Evolutionary conservation across 495 filamentous ascomycete genomes (phyloP).

Genomic region (Extremus antarcticus): DNA sequence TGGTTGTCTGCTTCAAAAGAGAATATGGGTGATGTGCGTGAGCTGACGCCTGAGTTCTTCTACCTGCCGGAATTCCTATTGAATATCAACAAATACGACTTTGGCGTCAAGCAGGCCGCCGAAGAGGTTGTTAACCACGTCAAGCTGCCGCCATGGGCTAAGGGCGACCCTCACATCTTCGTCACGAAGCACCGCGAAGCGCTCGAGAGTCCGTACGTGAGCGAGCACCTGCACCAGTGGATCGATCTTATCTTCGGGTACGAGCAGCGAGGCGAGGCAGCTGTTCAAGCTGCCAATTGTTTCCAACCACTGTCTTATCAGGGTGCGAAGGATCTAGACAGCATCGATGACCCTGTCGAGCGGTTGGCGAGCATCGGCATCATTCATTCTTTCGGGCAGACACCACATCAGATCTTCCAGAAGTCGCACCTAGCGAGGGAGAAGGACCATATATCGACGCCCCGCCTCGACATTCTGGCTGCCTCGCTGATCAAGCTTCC

Average conservation of each 20-base stretch:
- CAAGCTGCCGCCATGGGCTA: slow-evolving; percentile 85
- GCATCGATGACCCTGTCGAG: slow-evolving; percentile 79
- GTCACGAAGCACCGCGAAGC: slow-evolving; percentile 90
- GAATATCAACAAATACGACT: slow-evolving; percentile 89
- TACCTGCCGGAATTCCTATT: slow-evolving; percentile 87
- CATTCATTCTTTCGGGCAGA: slow-evolving; percentile 98
- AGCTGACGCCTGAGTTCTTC: slow-evolving; percentile 93
- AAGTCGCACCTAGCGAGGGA: slow-evolving; percentile 67
- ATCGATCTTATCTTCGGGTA: slow-evolving; percentile 92
- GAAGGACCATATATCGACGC: slow-evolving; percentile 44
- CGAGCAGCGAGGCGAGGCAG: slow-evolving; percentile 90
- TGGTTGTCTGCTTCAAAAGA: slow-evolving; percentile 84
- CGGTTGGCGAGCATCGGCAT: slow-evolving; percentile 80
- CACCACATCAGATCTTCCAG: slow-evolving; percentile 86
- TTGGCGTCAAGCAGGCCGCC: slow-evolving; percentile 71
- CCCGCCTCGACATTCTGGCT: slow-evolving; percentile 65
- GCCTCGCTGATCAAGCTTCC: slow-evolving; percentile 71
- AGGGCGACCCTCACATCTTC: slow-evolving; percentile 92
- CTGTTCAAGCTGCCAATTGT: slow-evolving; percentile 82
- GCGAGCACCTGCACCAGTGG: slow-evolving; percentile 82
- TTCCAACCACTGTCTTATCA: slow-evolving; percentile 94
- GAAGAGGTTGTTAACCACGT: slow-evolving; percentile 74
- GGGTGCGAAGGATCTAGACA: slow-evolving; percentile 84
- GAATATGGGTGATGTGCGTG: slow-evolving; percentile 87
- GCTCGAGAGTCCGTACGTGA: slow-evolving; percentile 88